These are phyloP conservation scores for Picochlorum sp. DNA, from an alignment of 139 green algal species.

Conservation along the genomic window DNA sequence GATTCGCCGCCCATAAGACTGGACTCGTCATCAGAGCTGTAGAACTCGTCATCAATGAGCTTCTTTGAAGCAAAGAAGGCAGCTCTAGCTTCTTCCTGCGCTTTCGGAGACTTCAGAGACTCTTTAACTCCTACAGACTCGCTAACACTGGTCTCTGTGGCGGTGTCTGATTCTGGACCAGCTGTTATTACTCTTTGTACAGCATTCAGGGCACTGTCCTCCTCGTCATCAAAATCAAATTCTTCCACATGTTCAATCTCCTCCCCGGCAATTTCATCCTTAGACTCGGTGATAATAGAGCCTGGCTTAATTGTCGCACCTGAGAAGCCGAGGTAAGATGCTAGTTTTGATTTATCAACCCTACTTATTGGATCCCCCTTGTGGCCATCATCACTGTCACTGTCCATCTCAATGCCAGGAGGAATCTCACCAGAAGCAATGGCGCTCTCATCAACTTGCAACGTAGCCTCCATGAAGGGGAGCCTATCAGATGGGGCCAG, in stretches of 20 bases:
- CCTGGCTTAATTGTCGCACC: slow-evolving; percentile 11
- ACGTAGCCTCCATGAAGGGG: slow-evolving; percentile 31
- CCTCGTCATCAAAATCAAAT: neutral
- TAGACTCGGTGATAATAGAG: neutral
- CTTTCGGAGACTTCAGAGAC: neutral
- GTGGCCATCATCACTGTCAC: neutral
- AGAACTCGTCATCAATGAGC: slow-evolving; percentile 29
- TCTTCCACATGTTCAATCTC: neutral
- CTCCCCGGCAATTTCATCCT: neutral
- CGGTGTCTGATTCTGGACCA: neutral
- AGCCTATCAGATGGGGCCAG: slow-evolving; percentile 25
- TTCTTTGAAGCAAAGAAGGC: slow-evolving; percentile 21
- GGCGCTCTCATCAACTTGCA: slow-evolving; percentile 11
- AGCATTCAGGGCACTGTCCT: neutral
- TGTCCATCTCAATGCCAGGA: neutral
- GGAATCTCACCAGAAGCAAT: slow-evolving; percentile 1
- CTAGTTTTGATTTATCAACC: slow-evolving; percentile 21
- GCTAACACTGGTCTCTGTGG: neutral
- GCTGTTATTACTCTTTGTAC: slow-evolving; percentile 6
- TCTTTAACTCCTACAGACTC: neutral
- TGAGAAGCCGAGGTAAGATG: slow-evolving; percentile 21
- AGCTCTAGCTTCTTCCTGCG: slow-evolving; percentile 19
- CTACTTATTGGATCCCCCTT: slow-evolving; percentile 19
- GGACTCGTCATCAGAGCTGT: slow-evolving; percentile 28
- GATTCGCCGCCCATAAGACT: neutral